phyloP scores from a whole-genome alignment of 306 rosid genomes.

The Prunus padus region DNA sequence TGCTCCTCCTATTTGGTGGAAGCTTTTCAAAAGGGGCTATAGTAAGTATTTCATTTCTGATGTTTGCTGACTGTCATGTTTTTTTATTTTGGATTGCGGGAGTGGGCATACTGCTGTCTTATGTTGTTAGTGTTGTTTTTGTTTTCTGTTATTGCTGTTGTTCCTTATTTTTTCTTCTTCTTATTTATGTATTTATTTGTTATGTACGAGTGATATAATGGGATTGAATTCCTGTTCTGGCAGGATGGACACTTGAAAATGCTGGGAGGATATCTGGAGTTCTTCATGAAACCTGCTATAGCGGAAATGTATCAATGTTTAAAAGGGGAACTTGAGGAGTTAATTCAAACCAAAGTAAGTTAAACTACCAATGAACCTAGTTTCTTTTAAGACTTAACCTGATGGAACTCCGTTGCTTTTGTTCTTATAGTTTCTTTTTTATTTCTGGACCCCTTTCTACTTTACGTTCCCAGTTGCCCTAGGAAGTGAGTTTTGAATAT shows the following conservation, averaged over 20 bases:
- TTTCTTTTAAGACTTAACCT: background rate
- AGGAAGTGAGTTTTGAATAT: background rate
- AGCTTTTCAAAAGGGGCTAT: conserved; percentile 61
- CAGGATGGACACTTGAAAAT: conserved; percentile 91
- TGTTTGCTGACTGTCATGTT: background rate
- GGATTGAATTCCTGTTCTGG: conserved; percentile 22
- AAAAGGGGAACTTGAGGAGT: conserved; percentile 71
- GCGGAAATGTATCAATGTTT: conserved; percentile 69
- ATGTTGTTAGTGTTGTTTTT: background rate
- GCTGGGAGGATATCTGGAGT: conserved; percentile 94
- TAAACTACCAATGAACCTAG: background rate
- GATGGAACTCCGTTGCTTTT: conserved; percentile 8
- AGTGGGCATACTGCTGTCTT: background rate
- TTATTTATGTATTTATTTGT: background rate
- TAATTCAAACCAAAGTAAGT: conserved; percentile 82
- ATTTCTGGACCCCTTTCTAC: conserved; percentile 7
- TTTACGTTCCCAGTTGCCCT: background rate
- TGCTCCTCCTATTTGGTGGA: conserved; percentile 90
- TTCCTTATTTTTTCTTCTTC: conserved; percentile 1
- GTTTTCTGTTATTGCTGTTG: background rate
- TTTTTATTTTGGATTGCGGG: conserved; percentile 9
- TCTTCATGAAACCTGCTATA: conserved; percentile 74
- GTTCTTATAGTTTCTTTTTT: conserved; percentile 20
- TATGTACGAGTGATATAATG: background rate
- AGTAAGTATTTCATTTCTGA: conserved; percentile 42